These are phyloP conservation scores for Sphagnum tenellum DNA, from an alignment of 225 moss, liverwort and hornwort genomes.

Conservation along the genomic window DNA sequence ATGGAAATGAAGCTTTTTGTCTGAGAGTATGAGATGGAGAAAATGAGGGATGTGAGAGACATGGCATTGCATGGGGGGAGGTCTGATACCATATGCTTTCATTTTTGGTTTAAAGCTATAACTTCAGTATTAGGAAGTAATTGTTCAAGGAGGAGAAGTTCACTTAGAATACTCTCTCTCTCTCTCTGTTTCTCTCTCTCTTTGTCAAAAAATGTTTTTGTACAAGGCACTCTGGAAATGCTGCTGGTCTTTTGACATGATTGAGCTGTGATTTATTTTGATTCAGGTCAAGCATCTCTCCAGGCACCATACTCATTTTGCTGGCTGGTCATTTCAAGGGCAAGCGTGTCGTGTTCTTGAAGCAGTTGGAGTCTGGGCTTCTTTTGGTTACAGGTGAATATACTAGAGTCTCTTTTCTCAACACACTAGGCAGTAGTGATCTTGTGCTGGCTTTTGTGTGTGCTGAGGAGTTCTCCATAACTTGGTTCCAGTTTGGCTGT, in stretches of 20 bases:
- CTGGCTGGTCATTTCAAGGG: slow-evolving; percentile 74
- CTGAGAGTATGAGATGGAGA: too few species aligned
- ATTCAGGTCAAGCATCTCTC: slow-evolving; percentile 46
- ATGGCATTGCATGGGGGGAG: not conserved
- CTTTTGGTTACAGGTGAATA: slow-evolving; percentile 50
- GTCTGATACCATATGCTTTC: too few species aligned
- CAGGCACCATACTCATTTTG: slow-evolving; percentile 65
- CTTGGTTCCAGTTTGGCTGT: not conserved
- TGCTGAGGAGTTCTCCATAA: not conserved
- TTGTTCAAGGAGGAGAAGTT: too few species aligned
- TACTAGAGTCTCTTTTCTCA: not conserved
- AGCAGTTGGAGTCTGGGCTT: slow-evolving; percentile 57
- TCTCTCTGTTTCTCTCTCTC: too few species aligned
- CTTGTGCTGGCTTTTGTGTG: too few species aligned
- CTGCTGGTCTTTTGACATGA: too few species aligned
- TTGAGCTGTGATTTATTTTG: not conserved
- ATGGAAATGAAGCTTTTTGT: too few species aligned
- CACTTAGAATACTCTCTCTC: too few species aligned
- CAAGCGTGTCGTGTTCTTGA: slow-evolving; percentile 71
- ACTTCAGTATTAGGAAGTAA: too few species aligned
- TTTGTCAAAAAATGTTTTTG: too few species aligned
- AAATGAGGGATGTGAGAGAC: not conserved
- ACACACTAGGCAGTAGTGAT: not conserved
- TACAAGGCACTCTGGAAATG: too few species aligned
- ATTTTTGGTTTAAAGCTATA: too few species aligned